Evolutionary conservation across 192 early-diverging fungal species (phyloP).

Genomic region (Linnemannia zychae): DNA sequence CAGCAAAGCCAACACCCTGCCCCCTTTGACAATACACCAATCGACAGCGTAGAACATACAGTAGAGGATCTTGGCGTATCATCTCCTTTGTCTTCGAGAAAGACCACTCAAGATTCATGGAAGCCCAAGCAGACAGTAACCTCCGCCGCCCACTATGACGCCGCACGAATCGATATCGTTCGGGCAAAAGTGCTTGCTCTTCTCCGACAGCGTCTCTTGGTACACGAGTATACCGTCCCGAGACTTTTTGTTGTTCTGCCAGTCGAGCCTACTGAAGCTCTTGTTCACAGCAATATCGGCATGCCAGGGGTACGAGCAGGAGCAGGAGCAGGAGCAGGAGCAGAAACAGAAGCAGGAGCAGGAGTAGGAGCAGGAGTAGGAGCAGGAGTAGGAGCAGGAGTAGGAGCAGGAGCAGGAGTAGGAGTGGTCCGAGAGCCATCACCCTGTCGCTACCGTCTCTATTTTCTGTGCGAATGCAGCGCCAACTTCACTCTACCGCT

Average conservation of each 20-base stretch:
- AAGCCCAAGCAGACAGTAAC: background rate
- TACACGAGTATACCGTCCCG: constrained; percentile 49
- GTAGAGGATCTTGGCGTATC: constrained; percentile 25
- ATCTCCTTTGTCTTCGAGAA: background rate
- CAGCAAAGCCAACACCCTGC: background rate
- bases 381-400: background rate
- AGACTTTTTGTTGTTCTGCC: constrained; percentile 46
- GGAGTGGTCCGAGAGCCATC: background rate
- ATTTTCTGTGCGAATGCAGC: constrained; percentile 49
- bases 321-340: background rate
- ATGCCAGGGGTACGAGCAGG: background rate
- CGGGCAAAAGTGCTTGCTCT: constrained; percentile 27
- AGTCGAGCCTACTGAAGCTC: background rate
- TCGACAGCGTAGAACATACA: background rate
- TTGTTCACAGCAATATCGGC: background rate
- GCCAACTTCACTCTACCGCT: constrained; percentile 43
- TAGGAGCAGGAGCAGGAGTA: background rate
- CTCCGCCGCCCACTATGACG: background rate
- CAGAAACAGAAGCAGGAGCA: background rate
- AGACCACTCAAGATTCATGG: background rate
- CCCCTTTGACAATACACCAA: background rate
- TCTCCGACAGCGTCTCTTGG: constrained; percentile 29
- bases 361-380: background rate
- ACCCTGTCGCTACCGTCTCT: constrained; percentile 26
- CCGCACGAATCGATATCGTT: constrained; percentile 20